These are phyloP conservation scores for Centella asiatica DNA, from an alignment of 129 eudicot species.

Conservation along the genomic window DNA sequence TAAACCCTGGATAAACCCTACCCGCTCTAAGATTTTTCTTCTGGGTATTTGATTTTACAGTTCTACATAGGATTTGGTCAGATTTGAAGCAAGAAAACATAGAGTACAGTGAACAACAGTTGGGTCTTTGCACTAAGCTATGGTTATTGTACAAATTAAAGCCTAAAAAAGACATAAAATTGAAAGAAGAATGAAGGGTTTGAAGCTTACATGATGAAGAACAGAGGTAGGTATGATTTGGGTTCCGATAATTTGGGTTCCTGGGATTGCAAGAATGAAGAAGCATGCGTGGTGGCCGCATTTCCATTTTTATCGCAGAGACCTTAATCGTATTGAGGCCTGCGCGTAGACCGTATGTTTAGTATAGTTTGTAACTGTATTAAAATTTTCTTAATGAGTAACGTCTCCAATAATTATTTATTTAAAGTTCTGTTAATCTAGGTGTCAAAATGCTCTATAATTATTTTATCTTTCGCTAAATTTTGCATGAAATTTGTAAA, in stretches of 20 bases:
- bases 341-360: no score
- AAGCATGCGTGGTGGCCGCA: no score
- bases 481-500: no score
- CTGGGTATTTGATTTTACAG: slow-evolving; percentile 1
- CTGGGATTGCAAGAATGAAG: slow-evolving; percentile 36
- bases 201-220: slow-evolving; percentile 64
- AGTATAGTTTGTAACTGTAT: no score
- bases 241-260: slow-evolving; percentile 19
- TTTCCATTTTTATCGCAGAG: no score
- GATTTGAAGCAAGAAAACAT: neutral
- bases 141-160: slow-evolving; percentile 19
- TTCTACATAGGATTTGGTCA: neutral
- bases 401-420: no score
- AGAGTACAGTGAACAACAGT: neutral
- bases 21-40: slow-evolving; percentile 7
- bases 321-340: no score
- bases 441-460: no score
- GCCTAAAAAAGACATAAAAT: slow-evolving; percentile 34
- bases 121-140: slow-evolving; percentile 15
- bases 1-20: slow-evolving; percentile 55
- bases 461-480: no score
- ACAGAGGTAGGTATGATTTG: slow-evolving; percentile 6
- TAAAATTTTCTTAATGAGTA: no score
- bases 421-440: no score
- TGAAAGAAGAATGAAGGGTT: slow-evolving; percentile 29